Evolutionary conservation across 2,329 filamentous ascomycete genomes (phyloP), one percentile per base, ranked within the genome.

Genomic region (Epichloe glyceriae): DNA sequence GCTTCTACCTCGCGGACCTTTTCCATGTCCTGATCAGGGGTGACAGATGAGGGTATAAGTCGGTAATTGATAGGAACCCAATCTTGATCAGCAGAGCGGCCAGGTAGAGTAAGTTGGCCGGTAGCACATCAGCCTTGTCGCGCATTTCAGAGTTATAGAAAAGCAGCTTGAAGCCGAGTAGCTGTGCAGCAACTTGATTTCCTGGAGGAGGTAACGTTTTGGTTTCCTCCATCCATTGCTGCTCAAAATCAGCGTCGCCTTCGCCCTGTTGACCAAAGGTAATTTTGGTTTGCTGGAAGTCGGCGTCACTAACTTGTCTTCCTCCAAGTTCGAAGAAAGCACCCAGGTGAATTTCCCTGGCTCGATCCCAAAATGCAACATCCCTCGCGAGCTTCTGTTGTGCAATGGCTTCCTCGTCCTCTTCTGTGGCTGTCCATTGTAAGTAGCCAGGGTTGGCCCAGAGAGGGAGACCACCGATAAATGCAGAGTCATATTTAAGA

Each of bases 101-200:
- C 17, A 98, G 78, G 58, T 93, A 95, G 33, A 97, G 88, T 3
- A 98, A 75, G 59, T 98, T 98, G 39, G 93, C 87, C 0, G 93
- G 93, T 2, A 97, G 74, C 3, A 83, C 75, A 60, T 97, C 93
- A 1, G 78, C 73, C 50, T 82, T 77, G 53, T 87, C 81, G 51
- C 91, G 80, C 37, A 85, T 82, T 30, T 83, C 74, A 0, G 88
- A 94, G 40, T 88, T 86, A 63, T 98, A 98, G 66, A 95, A 98
- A 14, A 88, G 86, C 47, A 98, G 78, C 68, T 98, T 98, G 75
- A 98, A 98, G 4, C 93, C 93, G 14, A 98, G 81, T 3, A 98
- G 77, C 64, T 97, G 93, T 33, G 94, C 94, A 1, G 93, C 93
- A 53, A 94, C 88, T 42, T 85, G 81, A 64, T 96, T 98, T 33